Base-by-base conservation (phyloP, 306 rosid genomes). In the Cyclanthera cordifolia region DNA sequence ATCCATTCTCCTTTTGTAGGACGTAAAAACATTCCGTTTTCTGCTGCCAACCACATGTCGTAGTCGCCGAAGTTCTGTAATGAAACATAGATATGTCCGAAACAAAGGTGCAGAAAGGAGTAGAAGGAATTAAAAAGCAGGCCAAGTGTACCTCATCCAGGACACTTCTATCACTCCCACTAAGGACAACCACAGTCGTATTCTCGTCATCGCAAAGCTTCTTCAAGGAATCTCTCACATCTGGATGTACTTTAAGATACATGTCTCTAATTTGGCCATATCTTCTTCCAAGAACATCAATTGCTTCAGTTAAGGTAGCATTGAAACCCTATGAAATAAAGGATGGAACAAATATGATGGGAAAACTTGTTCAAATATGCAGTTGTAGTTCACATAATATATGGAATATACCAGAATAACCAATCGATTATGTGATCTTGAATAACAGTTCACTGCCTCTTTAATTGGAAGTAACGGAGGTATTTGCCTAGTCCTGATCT, bases 21-120 rank as follows among this genome's bases (percentile, higher is more conserved):
- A 49, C 98, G 83, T 34, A 93, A 53, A 74, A 93, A 93, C 93
- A 93, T 89, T 67, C 98, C 96, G 34, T 89, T 89, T 82, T 93
- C 98, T 67, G 98, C 98, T 54, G 98, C 98, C 81, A 93, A 77
- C 96, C 98, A 93, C 90, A 89, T 81, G 80, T 93, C 80, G 81
- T 78, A 89, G 58, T 82, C 89, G 14, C 91, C 79, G 37, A 93
- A 93, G 78, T 89, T 89, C 98, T 93, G 93, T 20, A 84, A 73
- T 73, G 47, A 85, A 80, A 67, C 37, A 69, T 17, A 23, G 19
- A 70, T 75, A 68, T 85, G 82, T 77, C 66, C 74, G 46, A 78
- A 69, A 70, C 48, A 45, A 45, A 75, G 50, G 39, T 73, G 68
- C 74, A 73, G 17, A 57, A 37, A 60, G 67, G 53, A 52, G n/a